Base-by-base conservation (phyloP, 2,329 filamentous ascomycete species). In the Calycina herbarum region DNA sequence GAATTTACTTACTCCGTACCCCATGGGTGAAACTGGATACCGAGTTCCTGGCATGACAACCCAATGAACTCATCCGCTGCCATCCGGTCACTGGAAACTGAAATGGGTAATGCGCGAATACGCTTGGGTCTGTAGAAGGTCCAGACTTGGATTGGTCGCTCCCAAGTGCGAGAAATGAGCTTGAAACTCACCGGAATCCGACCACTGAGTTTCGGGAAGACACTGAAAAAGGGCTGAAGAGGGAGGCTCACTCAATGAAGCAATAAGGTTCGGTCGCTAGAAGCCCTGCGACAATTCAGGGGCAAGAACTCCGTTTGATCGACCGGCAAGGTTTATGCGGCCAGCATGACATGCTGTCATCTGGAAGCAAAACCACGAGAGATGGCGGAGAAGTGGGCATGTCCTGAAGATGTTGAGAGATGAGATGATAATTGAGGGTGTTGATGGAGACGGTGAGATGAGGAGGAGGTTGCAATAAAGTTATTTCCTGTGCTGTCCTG, bases 191-290 rank as follows among this genome's bases (percentile, higher is more conserved):
- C 48, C 48, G 48, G 27, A 27, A 27, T 54, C 48, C 48, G 20
- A 24, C 48, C 48, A 54, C 20, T 54, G 48, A 54, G 56, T 58
- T 58, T 58, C 24, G 56, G 56, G 56, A 33, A 35, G 27, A 3
- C n/a, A 35, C 1, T 7, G 27, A 31, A 33, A 57, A 17, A 58
- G 56, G 56, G 29, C 33, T 33, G 33, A 35, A 38, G 27, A 38
- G n/a, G n/a, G 20, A 29, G 27, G 27, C 27, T 56, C 27, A 29
- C 20, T 24, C 33, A 38, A 33, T 33, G 29, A 58, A 58, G 56
- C 56, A 29, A 33, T 58, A 15, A 31, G 56, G 29, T 33, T 58
- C 11, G 29, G 8, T 58, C 29, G 56, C 29, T 35, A 33, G 33
- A 13, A 13, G 27, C 48, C n/a, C 27, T 58, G 56, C 56, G 56